Percentiles rank a stretch among this genome's conserved stretches.
phyloP scores from a whole-genome alignment of 1,284 basidiomycete genomes.

The Marasmius sp. region DNA sequence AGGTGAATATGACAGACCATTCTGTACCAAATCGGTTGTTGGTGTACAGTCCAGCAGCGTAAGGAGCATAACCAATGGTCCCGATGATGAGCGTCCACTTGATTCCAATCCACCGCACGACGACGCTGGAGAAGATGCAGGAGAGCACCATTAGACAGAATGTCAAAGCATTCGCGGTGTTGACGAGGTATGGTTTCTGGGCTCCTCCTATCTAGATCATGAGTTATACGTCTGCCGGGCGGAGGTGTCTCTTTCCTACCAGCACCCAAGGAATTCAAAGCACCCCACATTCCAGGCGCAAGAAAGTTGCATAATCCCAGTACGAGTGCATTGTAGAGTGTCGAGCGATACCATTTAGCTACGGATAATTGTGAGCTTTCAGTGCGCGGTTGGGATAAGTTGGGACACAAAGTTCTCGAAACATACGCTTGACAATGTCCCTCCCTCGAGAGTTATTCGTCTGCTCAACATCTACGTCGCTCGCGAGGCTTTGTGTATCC shows the following conservation, averaged over 20 bases:
- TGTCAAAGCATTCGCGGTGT: conserved; percentile 11
- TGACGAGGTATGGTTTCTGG: conserved; percentile 2
- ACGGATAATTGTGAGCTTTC: background rate
- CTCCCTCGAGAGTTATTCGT: too few relatives aligned
- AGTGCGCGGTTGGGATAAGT: too few relatives aligned
- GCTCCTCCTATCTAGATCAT: background rate
- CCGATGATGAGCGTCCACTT: conserved; percentile 10
- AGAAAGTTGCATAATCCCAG: conserved; percentile 9
- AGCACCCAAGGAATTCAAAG: conserved; percentile 13
- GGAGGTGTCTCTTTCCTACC: background rate
- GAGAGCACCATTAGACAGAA: conserved; percentile 11
- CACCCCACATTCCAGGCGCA: conserved; percentile 11
- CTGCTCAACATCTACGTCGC: too few relatives aligned
- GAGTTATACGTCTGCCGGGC: background rate
- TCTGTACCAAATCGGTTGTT: conserved; percentile 16
- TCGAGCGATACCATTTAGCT: conserved; percentile 8
- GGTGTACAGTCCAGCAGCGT: conserved; percentile 15
- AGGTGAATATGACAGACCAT: conserved; percentile 16
- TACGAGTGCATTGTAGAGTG: conserved; percentile 2
- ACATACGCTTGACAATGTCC: too few relatives aligned
- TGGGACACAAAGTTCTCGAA: too few relatives aligned
- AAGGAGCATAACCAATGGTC: conserved; percentile 10
- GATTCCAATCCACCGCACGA: conserved; percentile 7
- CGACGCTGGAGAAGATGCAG: conserved; percentile 5
- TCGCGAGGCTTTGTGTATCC: too few relatives aligned